Evolutionary conservation across 169 alveolate genomes (phyloP), one percentile per base, ranked within the genome.

Genomic region (Eimeria zaria): DNA sequence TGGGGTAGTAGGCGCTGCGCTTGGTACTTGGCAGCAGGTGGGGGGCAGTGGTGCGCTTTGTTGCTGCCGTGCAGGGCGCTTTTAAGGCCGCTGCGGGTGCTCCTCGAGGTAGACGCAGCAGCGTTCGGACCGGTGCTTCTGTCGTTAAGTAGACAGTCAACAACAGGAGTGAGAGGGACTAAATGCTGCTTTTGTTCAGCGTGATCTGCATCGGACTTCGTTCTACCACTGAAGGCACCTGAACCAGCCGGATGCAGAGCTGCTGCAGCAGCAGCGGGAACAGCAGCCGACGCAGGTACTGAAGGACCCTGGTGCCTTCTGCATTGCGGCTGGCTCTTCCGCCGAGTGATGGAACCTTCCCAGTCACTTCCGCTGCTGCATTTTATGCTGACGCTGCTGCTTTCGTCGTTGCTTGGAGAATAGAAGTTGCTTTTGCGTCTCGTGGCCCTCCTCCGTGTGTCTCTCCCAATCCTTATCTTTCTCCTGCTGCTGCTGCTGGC

Each of bases 361-460:
- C 93, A 85, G 16, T 85, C 93, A 27, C 93, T 85, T 24, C 64
- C 93, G 80, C 93, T 85, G 83, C 83, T 85, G 93, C 53, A 39
- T 33, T 85, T 46, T 69, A 44, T 20, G 83, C 67, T 85, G 78
- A 62, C 51, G 60, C 76, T 85, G 93, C 93, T 85, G 80, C 83
- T 62, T 22, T 41, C 81, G 62, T 39, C 71, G 83, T 27, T 85
- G 60, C 62, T 62, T 64, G 53, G 33, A 8, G 48, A 85, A 22
- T 30, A 44, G 11, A 36, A 60, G 18, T 11, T 58, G 41, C 36
- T 41, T 41, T 27, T 62, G 58, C 62, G n/a, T 41, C 51, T 62
- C n/a, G 53, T 41, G 36, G 41, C 81, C 62, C 60, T 62, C 58
- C 7, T 83, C 30, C 76, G 62, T 55, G 24, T 51, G 91, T 58